phyloP scores from a whole-genome alignment of 495 filamentous ascomycete species.

The Talaromyces liani region DNA sequence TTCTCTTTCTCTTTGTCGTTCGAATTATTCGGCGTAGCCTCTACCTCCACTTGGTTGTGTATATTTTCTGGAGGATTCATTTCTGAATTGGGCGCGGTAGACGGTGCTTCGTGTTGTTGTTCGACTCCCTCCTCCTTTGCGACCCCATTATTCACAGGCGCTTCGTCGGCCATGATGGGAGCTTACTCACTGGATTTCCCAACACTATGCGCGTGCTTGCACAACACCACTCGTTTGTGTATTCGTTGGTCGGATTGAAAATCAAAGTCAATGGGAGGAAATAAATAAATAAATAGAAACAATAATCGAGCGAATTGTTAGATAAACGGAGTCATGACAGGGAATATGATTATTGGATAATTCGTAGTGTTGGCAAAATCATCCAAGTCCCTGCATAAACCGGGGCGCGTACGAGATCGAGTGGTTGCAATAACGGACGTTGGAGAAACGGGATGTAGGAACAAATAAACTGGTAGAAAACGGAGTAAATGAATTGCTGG shows the following conservation, averaged over 20 bases:
- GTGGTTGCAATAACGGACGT: background rate
- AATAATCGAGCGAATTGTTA: background rate
- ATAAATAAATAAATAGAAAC: background rate
- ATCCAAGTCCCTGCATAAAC: background rate
- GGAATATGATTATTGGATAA: background rate
- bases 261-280: background rate
- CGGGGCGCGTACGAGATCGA: background rate
- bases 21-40: background rate
- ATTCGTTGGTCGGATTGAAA: background rate
- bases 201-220: conserved; percentile 1
- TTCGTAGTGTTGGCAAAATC: background rate
- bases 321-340: background rate
- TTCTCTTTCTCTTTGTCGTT: conserved; percentile 10
- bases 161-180: conserved; percentile 10
- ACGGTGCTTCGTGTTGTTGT: conserved; percentile 8
- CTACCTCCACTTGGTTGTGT: conserved; percentile 1
- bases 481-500: background rate
- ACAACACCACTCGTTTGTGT: background rate
- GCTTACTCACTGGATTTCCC: background rate
- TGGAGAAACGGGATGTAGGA: background rate
- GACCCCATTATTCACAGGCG: background rate
- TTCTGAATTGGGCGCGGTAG: conserved; percentile 12
- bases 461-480: background rate
- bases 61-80: conserved; percentile 9
- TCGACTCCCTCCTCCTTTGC: conserved; percentile 5